phyloP scores from a whole-genome alignment of 768 basidiomycete genomes.

The Neoboletus magnificus region DNA sequence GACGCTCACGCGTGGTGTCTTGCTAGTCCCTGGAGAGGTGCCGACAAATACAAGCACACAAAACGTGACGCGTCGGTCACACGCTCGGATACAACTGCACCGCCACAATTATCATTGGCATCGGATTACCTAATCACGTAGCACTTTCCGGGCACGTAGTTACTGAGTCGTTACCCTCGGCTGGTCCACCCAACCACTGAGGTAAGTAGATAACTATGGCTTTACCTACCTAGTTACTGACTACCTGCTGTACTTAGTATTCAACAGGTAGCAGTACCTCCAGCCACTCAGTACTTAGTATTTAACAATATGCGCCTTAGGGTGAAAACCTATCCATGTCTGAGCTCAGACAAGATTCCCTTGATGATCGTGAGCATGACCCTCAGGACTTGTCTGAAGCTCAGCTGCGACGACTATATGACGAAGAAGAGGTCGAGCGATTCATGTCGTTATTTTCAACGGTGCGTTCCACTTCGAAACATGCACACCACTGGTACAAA shows the following conservation, averaged over 20 bases:
- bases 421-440: slow-evolving; percentile 60
- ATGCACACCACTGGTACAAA: background rate
- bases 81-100: slow-evolving; percentile 14
- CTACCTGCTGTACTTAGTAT: too few relatives aligned
- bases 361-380: slow-evolving; percentile 1
- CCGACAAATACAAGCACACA: slow-evolving; percentile 22
- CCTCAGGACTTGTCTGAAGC: slow-evolving; percentile 42
- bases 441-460: slow-evolving; percentile 60
- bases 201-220: too few relatives aligned
- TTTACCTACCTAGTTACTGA: too few relatives aligned
- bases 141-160: too few relatives aligned
- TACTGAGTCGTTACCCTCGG: too few relatives aligned
- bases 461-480: slow-evolving; percentile 36
- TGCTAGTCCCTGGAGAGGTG: background rate
- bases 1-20: slow-evolving; percentile 1
- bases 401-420: slow-evolving; percentile 56
- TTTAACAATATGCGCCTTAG: too few relatives aligned
- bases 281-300: too few relatives aligned
- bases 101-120: background rate
- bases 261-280: too few relatives aligned
- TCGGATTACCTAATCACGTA: too few relatives aligned
- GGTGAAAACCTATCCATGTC: slow-evolving; percentile 6
- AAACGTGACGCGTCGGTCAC: slow-evolving; percentile 27
- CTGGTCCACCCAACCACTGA: too few relatives aligned
- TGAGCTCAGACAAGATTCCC: background rate